These are phyloP conservation scores for Ceratocystis huliohia DNA, from an alignment of 2,329 filamentous ascomycete species.

Conservation along the genomic window DNA sequence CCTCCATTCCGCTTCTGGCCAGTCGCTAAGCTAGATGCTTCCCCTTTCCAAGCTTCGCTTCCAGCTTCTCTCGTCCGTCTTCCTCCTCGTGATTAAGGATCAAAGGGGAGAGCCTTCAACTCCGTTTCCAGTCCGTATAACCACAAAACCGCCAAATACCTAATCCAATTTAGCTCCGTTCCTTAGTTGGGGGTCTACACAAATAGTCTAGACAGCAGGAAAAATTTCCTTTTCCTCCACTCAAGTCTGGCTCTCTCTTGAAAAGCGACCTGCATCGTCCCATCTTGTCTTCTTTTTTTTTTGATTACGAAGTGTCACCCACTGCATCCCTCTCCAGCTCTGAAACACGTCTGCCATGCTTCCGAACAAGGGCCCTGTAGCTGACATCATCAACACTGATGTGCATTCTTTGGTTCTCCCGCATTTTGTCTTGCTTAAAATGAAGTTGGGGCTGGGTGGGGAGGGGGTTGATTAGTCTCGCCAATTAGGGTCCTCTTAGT, in stretches of 20 bases:
- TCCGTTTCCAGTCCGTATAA: not conserved
- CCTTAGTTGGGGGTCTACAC: not conserved
- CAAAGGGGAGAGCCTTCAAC: not conserved
- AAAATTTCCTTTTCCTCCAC: not conserved
- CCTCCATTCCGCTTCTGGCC: too few species aligned
- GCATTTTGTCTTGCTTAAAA: not conserved
- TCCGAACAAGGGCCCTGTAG: not conserved
- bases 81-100: not conserved
- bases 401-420: not conserved
- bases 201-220: not conserved
- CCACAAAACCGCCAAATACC: not conserved
- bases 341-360: constrained; percentile 10
- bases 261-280: not conserved
- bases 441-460: not conserved
- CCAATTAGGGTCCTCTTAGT: not conserved
- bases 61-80: not conserved
- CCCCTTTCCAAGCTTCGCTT: not conserved
- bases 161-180: too few species aligned
- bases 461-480: not conserved
- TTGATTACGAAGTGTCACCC: constrained; percentile 6
- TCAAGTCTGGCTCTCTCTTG: not conserved
- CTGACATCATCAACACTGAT: constrained; percentile 3
- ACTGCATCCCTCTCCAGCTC: constrained; percentile 1
- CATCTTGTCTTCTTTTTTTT: constrained; percentile 2
- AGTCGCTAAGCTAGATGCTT: not conserved